Base-by-base conservation (phyloP, 2,329 filamentous ascomycete genomes). In the Cryphonectria carpinicola region DNA sequence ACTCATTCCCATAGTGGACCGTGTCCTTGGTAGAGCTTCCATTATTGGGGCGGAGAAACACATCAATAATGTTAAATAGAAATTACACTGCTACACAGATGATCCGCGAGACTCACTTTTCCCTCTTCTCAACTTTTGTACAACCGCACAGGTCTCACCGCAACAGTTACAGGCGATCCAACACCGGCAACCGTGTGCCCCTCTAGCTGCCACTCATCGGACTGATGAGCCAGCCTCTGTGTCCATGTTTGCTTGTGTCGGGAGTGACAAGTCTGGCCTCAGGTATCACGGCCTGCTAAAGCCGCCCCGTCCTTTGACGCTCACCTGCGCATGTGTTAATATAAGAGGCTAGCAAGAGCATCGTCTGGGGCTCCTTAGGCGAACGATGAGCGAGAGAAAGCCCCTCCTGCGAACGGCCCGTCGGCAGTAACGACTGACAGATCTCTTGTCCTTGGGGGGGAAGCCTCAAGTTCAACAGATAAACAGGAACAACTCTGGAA, bases 211-310 rank as follows among this genome's bases (percentile, higher is more conserved):
- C 2, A n/a, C n/a, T 49, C 8, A 52, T 22, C 37, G 43, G 28
- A 4, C 22, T 65, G 11, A 8, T 28, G 10, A 35, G 28, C 25
- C 35, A 14, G 13, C 56, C 32, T 39, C 58, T 61, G 35, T 61
- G 32, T n/a, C 22, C 22, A 32, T 65, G 63, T 65, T 65, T 65
- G 63, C 43, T 52, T n/a, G 14, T 43, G 19, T 35, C 43, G 43
- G 63, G 63, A 65, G 43, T 52, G 19, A 65, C 63, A 52, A 52
- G 28, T n/a, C 25, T 25, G 13, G 43, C 28, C 11, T 32, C 1
- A 10, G 35, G 25, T 49, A 52, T 25, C 37, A 64, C 22, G 46
- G 22, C 41, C 17, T 49, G 10, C 39, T 11, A n/a, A 14, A 61
- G 19, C 10, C 25, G 2, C 2, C 35, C 25, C 4, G 22, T 49